These are phyloP conservation scores for Klebsormidium nitens DNA, from an alignment of 139 green algal genomes.

Conservation along the genomic window DNA sequence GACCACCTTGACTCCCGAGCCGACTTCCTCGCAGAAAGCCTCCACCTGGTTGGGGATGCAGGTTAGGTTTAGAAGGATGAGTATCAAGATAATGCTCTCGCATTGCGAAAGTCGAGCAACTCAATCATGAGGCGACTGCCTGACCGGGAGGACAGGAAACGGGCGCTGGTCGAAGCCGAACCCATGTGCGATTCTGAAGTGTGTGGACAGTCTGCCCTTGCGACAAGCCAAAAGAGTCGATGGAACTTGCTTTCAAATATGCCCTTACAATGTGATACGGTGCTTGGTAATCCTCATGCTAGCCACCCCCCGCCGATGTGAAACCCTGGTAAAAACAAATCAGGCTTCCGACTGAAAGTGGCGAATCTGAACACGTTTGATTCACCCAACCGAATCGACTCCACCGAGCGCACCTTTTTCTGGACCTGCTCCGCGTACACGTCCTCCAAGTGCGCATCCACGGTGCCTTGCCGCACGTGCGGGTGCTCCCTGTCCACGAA, in stretches of 20 bases:
- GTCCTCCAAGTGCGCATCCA: slow-evolving; percentile 66
- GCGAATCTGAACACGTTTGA: no score
- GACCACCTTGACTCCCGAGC: slow-evolving; percentile 44
- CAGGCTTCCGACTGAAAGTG: no score
- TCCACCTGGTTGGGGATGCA: slow-evolving; percentile 37
- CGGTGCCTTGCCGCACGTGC: slow-evolving; percentile 47
- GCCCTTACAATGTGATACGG: slow-evolving; percentile 1
- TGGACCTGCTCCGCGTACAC: slow-evolving; percentile 26
- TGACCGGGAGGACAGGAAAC: no score
- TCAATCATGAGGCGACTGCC: slow-evolving; percentile 21
- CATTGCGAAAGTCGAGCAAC: neutral
- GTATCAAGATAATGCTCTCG: no score
- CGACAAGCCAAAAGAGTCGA: neutral
- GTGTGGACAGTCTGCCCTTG: neutral
- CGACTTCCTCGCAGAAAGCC: slow-evolving; percentile 16
- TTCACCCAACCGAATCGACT: no score
- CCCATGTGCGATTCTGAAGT: no score
- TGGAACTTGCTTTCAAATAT: neutral
- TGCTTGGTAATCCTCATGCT: no score
- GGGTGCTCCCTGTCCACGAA: slow-evolving; percentile 88
- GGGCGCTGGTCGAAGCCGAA: no score
- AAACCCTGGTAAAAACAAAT: no score
- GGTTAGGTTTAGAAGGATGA: no score
- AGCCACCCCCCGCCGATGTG: no score
- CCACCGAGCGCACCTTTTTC: slow-evolving; percentile 5